Evolutionary conservation across 2,329 filamentous ascomycete species (phyloP).

Genomic region (Aspergillus fumigatus): DNA sequence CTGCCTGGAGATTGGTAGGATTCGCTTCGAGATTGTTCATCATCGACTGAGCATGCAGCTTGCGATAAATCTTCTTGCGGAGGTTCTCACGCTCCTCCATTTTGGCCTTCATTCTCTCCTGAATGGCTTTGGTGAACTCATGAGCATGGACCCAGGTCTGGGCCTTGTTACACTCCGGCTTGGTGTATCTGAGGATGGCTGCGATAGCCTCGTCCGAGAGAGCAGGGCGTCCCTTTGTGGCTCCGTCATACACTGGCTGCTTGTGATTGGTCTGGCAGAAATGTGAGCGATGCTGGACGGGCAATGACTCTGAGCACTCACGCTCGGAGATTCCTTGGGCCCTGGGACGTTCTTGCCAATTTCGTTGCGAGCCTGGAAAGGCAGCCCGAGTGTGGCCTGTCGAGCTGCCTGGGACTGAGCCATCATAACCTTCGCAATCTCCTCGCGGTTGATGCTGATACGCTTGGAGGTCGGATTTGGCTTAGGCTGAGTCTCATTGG

Average conservation of each 20-base stretch:
- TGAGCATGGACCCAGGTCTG: conserved; percentile 18
- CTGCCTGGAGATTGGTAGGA: background rate
- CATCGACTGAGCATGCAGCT: conserved; percentile 4
- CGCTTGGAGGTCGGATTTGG: background rate
- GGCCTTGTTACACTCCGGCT: conserved; percentile 15
- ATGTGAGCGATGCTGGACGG: background rate
- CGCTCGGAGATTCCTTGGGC: background rate
- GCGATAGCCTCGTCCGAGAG: conserved; percentile 15
- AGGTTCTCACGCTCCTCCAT: conserved; percentile 6
- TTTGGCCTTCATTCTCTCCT: conserved; percentile 2
- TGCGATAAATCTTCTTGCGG: conserved; percentile 6
- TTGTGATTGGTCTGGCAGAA: background rate
- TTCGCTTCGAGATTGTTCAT: background rate
- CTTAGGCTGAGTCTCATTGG: background rate
- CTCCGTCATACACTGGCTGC: conserved; percentile 2
- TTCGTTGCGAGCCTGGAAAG: background rate
- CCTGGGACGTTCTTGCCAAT: background rate
- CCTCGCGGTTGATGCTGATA: background rate
- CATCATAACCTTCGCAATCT: background rate
- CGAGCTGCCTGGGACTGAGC: background rate
- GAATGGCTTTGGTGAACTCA: conserved; percentile 5
- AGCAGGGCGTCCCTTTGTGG: background rate
- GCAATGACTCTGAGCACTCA: background rate
- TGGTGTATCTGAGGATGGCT: conserved; percentile 13
- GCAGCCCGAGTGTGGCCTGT: background rate